A percentile compares a stretch with the other conserved stretches of the same genome.
Evolutionary conservation across 1,284 basidiomycete species (phyloP).

Genomic region (Boletus albobrunnescens): DNA sequence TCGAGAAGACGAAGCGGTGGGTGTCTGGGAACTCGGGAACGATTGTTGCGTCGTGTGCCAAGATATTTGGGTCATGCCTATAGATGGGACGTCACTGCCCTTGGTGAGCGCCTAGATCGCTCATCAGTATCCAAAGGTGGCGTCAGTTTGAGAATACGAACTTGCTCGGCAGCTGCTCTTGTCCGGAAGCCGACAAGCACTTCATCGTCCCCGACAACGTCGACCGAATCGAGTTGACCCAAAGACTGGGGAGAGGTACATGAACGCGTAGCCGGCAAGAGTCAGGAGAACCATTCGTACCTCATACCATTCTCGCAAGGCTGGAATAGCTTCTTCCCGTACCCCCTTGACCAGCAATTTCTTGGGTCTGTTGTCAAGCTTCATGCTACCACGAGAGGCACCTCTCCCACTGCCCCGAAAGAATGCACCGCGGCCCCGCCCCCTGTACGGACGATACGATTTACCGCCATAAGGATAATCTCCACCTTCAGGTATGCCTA

Average conservation of each 20-base stretch:
- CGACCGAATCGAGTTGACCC: constrained; percentile 64
- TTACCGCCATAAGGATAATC: constrained; percentile 38
- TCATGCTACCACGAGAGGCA: constrained; percentile 68
- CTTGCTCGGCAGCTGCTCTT: constrained; percentile 73
- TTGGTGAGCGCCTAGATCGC: constrained; percentile 58
- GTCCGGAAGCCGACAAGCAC: constrained; percentile 64
- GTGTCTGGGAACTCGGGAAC: constrained; percentile 16
- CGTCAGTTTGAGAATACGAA: constrained; percentile 30
- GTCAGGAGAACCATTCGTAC: constrained; percentile 37
- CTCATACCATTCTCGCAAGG: constrained; percentile 81
- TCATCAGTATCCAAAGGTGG: constrained; percentile 7
- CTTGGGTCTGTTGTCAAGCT: constrained; percentile 88
- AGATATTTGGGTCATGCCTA: constrained; percentile 60
- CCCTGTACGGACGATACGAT: constrained; percentile 64
- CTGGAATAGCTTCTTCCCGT: constrained; percentile 49
- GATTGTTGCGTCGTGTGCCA: constrained; percentile 52
- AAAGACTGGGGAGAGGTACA: constrained; percentile 43
- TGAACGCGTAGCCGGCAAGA: constrained; percentile 7
- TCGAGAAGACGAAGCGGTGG: constrained; percentile 14
- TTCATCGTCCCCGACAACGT: constrained; percentile 49
- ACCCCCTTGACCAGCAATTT: constrained; percentile 74
- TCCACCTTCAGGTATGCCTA: constrained; percentile 62
- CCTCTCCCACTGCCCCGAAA: constrained; percentile 64
- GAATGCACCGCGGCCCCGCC: constrained; percentile 66
- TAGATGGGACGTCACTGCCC: constrained; percentile 56